Percentiles rank a stretch among this genome's conserved stretches.
These are phyloP conservation scores for Trichoderma sp. DNA, from an alignment of 2,329 filamentous ascomycete genomes.

Conservation along the genomic window DNA sequence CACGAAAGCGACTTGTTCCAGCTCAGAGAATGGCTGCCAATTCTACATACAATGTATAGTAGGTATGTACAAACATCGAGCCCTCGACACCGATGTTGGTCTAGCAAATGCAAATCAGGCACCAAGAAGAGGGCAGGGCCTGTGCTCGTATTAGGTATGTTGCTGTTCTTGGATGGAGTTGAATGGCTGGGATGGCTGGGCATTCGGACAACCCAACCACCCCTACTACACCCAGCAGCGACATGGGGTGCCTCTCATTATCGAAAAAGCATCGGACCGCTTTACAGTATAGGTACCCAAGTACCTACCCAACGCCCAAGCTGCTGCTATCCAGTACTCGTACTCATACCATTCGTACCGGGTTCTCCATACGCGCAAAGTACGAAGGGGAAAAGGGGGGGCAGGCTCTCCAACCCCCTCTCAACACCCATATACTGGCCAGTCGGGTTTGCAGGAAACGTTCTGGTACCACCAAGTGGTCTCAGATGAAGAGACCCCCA, in stretches of 20 bases:
- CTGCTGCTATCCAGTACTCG: background rate
- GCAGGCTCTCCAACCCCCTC: constrained; percentile 8
- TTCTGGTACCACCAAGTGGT: constrained; percentile 14
- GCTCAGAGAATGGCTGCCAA: background rate
- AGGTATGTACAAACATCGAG: background rate
- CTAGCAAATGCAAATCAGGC: constrained; percentile 17
- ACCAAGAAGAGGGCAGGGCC: constrained; percentile 4
- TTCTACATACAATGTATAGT: background rate
- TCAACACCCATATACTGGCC: constrained; percentile 4
- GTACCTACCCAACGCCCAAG: background rate
- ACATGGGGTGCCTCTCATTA: background rate
- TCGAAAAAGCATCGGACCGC: background rate
- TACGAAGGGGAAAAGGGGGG: constrained; percentile 1
- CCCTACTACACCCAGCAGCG: background rate
- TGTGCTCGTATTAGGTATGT: constrained; percentile 16
- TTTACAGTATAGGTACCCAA: background rate
- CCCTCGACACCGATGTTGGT: background rate
- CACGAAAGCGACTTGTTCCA: background rate
- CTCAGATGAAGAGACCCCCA: constrained; percentile 22
- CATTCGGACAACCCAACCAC: background rate
- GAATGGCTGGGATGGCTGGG: constrained; percentile 8
- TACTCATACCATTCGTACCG: background rate
- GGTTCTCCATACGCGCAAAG: constrained; percentile 10
- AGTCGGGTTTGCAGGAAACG: constrained; percentile 26
- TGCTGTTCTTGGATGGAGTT: constrained; percentile 22